A percentile compares a stretch with the other conserved stretches of the same genome.
These are phyloP conservation scores for Fusarium burgessii DNA, from an alignment of 2,329 filamentous ascomycete genomes.

Conservation along the genomic window DNA sequence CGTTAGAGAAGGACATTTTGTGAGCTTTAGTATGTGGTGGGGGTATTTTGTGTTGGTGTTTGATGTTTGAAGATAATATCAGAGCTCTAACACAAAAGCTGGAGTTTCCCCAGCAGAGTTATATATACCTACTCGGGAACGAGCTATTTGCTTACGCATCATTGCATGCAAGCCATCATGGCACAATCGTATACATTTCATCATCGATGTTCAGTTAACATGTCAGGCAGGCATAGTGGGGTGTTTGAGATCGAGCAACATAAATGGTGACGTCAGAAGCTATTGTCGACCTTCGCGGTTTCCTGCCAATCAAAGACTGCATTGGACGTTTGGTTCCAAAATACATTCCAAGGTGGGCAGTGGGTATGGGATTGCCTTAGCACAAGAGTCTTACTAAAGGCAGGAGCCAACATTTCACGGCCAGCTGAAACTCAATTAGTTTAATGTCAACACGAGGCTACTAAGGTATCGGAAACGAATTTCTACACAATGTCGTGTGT, in stretches of 20 bases:
- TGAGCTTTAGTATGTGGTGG: not conserved
- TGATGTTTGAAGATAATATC: conserved; percentile 25
- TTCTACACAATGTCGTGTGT: not conserved
- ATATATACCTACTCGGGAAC: conserved; percentile 35
- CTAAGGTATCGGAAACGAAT: not conserved
- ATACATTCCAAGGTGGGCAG: no score
- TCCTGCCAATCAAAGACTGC: conserved; percentile 18
- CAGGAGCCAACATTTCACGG: not conserved
- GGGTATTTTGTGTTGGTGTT: conserved; percentile 7
- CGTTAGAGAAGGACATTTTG: conserved; percentile 62
- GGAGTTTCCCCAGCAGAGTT: conserved; percentile 18
- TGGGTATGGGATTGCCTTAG: not conserved
- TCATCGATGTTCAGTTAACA: conserved; percentile 41
- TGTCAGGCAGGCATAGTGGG: conserved; percentile 15
- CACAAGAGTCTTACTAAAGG: not conserved
- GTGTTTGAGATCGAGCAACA: conserved; percentile 22
- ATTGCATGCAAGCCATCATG: conserved; percentile 32
- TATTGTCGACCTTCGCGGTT: conserved; percentile 13
- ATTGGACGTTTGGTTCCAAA: not conserved
- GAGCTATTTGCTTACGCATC: conserved; percentile 26
- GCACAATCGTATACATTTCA: conserved; percentile 45
- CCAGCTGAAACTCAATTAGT: not conserved
- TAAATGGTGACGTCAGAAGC: conserved; percentile 39
- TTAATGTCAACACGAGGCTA: not conserved
- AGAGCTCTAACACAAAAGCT: conserved; percentile 6